Base-by-base conservation (phyloP, 805 yeast species). In the Metschnikowia matae region DNA sequence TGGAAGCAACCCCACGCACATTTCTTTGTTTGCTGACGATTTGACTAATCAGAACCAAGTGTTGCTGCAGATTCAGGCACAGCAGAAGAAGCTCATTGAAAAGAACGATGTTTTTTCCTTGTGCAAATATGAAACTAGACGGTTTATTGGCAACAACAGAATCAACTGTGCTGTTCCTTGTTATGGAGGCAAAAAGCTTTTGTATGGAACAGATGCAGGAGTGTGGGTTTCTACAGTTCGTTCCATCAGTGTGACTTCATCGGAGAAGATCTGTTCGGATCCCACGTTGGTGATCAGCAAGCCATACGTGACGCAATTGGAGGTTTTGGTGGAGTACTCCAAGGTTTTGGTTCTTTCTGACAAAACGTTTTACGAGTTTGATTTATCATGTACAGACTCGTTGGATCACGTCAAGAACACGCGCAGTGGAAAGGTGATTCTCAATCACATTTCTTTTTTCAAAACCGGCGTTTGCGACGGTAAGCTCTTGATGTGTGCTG, bases 381-480 rank as follows among this genome's bases (percentile, higher is more conserved):
- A 89, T 52, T 75, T 88, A 49, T 71, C 73, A 18, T 73, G 77
- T 55, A 73, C 76, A 1, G 82, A 76, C 50, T 71, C 81, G 1
- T 64, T 73, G 50, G 81, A 76, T 57, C 75, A 72, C 46, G 63
- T 59, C 33, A 79, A 78, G 62, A 80, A 79, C 61, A 77, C 82
- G 6, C 78, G 85, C 57, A 74, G 84, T 32, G 86, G 88, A 13
- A 87, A 85, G 65, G 89, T 89, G 62, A 75, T 94, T 38, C 83
- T 89, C 70, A 80, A 83, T n/a, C 97, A 90, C 68, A 94, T 89
- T 35, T 82, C 85, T 15, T 90, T 89, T 64, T 94, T 94, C 79
- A 86, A 89, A 56, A 89, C 89, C 51, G 99, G 97, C 35, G 87
- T 91, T 44, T 90, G 97, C 64, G 84, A 87, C 52, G 97, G 97